Evolutionary conservation across 1,284 basidiomycete genomes (phyloP), one percentile per base, ranked within the genome.

Genomic region (Anthracocystis panici-leucophaei): DNA sequence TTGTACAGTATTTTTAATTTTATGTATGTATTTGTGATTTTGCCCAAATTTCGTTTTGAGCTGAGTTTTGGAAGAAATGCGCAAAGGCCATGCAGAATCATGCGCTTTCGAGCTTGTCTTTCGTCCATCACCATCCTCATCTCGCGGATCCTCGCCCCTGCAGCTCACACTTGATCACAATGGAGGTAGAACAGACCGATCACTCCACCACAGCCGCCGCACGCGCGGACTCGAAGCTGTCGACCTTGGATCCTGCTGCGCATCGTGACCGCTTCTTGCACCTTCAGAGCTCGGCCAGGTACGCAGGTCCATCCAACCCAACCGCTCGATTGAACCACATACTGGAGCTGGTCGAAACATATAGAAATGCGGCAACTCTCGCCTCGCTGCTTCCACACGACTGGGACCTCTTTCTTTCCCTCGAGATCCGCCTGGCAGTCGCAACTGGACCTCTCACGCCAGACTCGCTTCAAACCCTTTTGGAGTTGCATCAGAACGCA

Each of bases 401-500:
- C 29, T 71, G 57, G 63, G 63, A 71, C 23, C 7, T 71, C 38
- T 65, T 57, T n/a, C 68, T 71, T 12, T 50, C 63, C 0, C 68
- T 71, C 33, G 49, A 71, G 23, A 56, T 42, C 12, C 58, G 68
- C n/a, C 49, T 71, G 9, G 58, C 68, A 6, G 68, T 63, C 7
- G 59, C 57, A 18, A 54, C 58, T 2, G 25, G 46, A 16, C 63
- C 63, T 20, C 51, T 71, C n/a, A 61, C 55, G 4, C 59, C 68
- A 3, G 68, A 54, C 12, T 57, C 68, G 31, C 63, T 71, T 10
- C 68, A 58, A 11, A 33, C 49, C 0, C 25, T 79, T 3, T 63
- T 78, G 10, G 66, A 65, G 16, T 46, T 78, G 42, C 79, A 81
- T 49, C 59, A 67, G n/a, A 41, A 57, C 29, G 67, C 70, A 18